Percentiles rank a stretch among this genome's conserved stretches.
Evolutionary conservation across 1,139 yeast genomes (phyloP).

Genomic region (Kurtzmaniella quercitrusa): DNA sequence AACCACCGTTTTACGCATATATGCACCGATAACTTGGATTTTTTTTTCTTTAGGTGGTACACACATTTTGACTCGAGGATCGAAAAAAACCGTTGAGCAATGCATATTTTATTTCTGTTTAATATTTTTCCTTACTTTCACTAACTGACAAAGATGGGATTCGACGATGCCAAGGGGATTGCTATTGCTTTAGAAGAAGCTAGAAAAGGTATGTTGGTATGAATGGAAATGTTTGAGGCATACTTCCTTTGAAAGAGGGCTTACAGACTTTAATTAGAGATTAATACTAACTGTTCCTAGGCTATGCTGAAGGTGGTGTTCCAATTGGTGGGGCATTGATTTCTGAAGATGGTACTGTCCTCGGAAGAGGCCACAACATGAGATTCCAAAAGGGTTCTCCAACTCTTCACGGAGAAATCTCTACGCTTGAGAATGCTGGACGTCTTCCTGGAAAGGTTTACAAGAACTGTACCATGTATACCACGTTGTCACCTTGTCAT

Average conservation of each 20-base stretch:
- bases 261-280: neutral
- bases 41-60: neutral
- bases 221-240: neutral
- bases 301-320: slow-evolving; percentile 81
- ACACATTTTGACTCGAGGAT: too few relatives aligned
- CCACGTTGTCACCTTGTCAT: slow-evolving; percentile 87
- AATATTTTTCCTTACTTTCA: neutral
- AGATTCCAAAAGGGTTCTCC: slow-evolving; percentile 79
- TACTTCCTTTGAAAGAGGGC: neutral
- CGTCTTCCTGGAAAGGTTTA: slow-evolving; percentile 66
- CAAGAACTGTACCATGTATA: slow-evolving; percentile 76
- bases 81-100: slow-evolving; percentile 1
- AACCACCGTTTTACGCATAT: too few relatives aligned
- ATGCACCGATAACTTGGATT: too few relatives aligned
- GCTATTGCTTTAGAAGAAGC: slow-evolving; percentile 75
- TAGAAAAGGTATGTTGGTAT: slow-evolving; percentile 40
- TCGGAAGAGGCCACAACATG: slow-evolving; percentile 87
- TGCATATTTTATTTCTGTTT: neutral
- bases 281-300: slow-evolving; percentile 18
- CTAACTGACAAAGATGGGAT: slow-evolving; percentile 37
- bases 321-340: slow-evolving; percentile 84
- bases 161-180: slow-evolving; percentile 64
- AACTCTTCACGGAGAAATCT: slow-evolving; percentile 86
- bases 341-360: slow-evolving; percentile 69
- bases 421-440: slow-evolving; percentile 87